These are phyloP conservation scores for Colletotrichum sp. DNA, from an alignment of 2,329 filamentous ascomycete species.

Conservation along the genomic window DNA sequence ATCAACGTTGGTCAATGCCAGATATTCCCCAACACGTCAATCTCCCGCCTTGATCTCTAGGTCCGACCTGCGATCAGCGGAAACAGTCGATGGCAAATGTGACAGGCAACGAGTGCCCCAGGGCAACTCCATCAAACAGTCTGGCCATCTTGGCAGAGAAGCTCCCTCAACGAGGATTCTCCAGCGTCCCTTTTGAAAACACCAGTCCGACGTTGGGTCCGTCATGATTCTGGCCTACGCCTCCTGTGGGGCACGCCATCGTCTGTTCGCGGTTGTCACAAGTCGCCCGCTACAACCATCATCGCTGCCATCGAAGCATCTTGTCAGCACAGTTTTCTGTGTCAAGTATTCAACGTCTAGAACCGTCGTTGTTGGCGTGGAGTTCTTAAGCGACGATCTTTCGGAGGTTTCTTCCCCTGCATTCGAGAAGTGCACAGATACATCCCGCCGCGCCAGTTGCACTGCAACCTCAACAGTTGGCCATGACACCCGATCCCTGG, in stretches of 20 bases:
- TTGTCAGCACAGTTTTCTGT: not conserved
- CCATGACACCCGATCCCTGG: not conserved
- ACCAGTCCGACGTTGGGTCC: not conserved
- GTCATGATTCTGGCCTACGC: not conserved
- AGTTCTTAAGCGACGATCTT: not conserved
- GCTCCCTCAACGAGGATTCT: not conserved
- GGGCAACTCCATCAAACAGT: not conserved
- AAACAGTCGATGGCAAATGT: not conserved
- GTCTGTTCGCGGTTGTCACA: not conserved
- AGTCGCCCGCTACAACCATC: not conserved
- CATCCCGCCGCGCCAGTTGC: not conserved
- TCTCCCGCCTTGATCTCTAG: not conserved
- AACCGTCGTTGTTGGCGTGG: not conserved
- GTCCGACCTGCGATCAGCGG: not conserved
- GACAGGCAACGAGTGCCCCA: not conserved
- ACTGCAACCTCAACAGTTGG: slow-evolving; percentile 5
- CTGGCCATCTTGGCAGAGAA: not conserved
- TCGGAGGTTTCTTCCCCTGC: not conserved
- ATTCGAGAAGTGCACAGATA: slow-evolving; percentile 1
- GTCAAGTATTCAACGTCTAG: not conserved
- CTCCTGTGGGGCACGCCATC: not conserved
- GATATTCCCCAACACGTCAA: not conserved
- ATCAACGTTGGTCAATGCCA: not conserved
- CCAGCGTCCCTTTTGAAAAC: not conserved
- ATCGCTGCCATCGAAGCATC: not conserved